Evolutionary conservation across 805 yeast genomes (phyloP), one percentile per base, ranked within the genome.

Genomic region (Yamadazyma sp.): DNA sequence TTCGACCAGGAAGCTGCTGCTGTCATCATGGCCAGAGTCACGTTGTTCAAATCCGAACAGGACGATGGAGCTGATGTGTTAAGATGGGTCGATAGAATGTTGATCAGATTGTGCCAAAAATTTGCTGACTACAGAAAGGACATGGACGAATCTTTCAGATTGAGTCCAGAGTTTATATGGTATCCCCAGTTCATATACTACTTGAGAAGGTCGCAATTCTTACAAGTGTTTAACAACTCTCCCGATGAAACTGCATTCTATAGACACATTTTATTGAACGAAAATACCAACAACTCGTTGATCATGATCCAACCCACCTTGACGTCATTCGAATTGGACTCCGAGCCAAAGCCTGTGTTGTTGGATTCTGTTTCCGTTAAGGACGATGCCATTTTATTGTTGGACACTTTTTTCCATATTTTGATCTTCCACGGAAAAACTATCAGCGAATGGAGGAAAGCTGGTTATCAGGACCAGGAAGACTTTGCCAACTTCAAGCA

Each of bases 61-160:
- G 96, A 89, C 54, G 95, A 88, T 53, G 93, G 93, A 28, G 90
- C 95, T 10, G 98, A 91, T 59, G 85, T 91, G 15, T 75, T 90
- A 55, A 74, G 95, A 62, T 91, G 97, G 97, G 82, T 88, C 45
- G 99, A 93, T 67, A 80, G 95, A 51, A 41, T 53, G 40, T 50
- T 64, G 17, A 52, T 65, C 37, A 62, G 63, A 26, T 62, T 55
- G 42, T 64, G 71, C 40, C 41, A 54, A 9, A 53, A 65, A 32
- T 63, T 63, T 40, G 63, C 65, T 2, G 59, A 67, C 17, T 81
- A 72, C 54, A 60, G 60, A 28, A 67, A 67, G 40, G 75, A 75
- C 20, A 67, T 62, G 18, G 59, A 75, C 12, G 61, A 59, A 7
- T 70, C 81, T 7, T 75, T 81, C 49, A 54, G 74, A 35, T 59